Evolutionary conservation across 176 grass and related monocot species (phyloP), one percentile per base, ranked within the genome.

Genomic region (Lolium perenne): DNA sequence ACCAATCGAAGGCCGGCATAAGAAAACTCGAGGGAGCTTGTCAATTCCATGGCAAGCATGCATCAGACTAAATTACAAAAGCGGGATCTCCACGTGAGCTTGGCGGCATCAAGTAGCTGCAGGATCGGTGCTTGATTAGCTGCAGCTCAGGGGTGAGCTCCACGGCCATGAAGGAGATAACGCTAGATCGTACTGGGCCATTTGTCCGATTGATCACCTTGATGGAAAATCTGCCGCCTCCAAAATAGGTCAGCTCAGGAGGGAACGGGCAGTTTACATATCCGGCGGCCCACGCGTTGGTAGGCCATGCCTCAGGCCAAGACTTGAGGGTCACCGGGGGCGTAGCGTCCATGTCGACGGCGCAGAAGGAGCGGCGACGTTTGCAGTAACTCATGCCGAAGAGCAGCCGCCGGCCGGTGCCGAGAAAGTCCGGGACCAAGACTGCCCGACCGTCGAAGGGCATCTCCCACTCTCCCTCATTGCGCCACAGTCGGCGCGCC

Each of bases 341-440:
- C 69, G 40, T 72, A 12, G 69, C 69, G 40, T 72, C 69, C 69
- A 72, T 72, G 69, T 47, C 69, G 41, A 45, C 38, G 5, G 69
- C 69, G 40, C 69, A 72, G 10, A 72, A 47, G 69, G 1, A 10
- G 41, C 41, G 41, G 41, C 41, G 41, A 14, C 11, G 3, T 10
- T 2, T 4, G 20, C 10, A 21, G 43, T 1, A 48, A 10, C 40
- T 4, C 38, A 21, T 20, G 69, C 20, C 10, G 10, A 13, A 45
- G 43, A 73, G 43, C 10, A 14, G 70, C 68, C 10, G 68, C 38
- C 40, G 67, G 64, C 64, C 64, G 64, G 29, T 38, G 64, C 64
- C 64, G 29, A 68, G 1, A 38, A 68, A 38, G 32, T 68, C 2
- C 4, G 64, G 64, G 29, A 68, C 64, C 6, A 68, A 17, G 6